Evolutionary conservation across 805 yeast genomes (phyloP), one percentile per base, ranked within the genome.

Genomic region (Myxozyma melibiosi): DNA sequence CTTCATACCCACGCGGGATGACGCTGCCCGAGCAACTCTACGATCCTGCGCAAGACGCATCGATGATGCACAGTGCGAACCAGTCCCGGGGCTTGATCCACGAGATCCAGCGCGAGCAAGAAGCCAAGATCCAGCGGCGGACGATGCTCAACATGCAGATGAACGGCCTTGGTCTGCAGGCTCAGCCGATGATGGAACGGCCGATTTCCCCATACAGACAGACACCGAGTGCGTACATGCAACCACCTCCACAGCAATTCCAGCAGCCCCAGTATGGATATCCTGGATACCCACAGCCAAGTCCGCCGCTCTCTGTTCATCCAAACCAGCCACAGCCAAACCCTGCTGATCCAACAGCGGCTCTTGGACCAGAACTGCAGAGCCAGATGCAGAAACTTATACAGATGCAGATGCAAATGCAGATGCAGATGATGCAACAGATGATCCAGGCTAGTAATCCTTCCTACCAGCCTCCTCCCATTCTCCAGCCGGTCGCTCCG

Each of bases 61-160:
- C 16, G 30, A 18, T 18, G 20, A 18, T 20, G 16, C 41, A 16
- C 16, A 28, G 24, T 16, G 16, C 43, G 14, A 50, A 38, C 31
- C 60, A 62, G 5, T 61, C 70, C 14, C 67, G 78, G 2, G 78
- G 78, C 3, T 62, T 74, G 14, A 69, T 74, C n/a, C 76, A 72
- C 16, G 76, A 72, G 52, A 74, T 74, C 51, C 72, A 73, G 11
- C 65, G 69, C 1, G 77, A 73, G 49, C 75, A 74, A 53, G 74
- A 74, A 31, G 71, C 71, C 45, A 70, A 70, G 57, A 48, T 57
- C 24, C 65, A 69, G 16, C 63, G 76, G 37, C 46, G 64, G 22
- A 48, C 57, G 9, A 51, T 51, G 57, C 40, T 57, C 4, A 53
- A 61, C 45, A 47, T 62, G 55, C 65, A 51, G 11, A 53, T 55